phyloP scores from a whole-genome alignment of 2,329 filamentous ascomycete species.

The Juglanconis oblonga region DNA sequence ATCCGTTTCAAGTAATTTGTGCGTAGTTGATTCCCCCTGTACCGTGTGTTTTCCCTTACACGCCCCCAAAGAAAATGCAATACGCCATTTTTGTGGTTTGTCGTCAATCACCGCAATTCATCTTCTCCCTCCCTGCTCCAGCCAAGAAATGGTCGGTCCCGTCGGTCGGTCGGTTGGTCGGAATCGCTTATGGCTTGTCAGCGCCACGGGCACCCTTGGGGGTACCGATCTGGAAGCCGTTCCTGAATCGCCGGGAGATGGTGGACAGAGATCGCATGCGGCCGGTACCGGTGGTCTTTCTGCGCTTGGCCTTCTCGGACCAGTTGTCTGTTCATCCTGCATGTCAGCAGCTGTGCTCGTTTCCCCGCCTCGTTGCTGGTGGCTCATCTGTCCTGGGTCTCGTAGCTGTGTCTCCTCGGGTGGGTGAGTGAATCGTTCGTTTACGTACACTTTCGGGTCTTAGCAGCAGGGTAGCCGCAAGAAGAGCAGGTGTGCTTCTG shows the following conservation, averaged over 20 bases:
- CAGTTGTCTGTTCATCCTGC: constrained; percentile 75
- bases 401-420: background rate
- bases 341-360: constrained; percentile 21
- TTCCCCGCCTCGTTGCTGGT: background rate
- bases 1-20: constrained; percentile 14
- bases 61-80: constrained; percentile 11
- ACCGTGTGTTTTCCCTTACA: constrained; percentile 8
- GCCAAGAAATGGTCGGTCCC: constrained; percentile 1
- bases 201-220: constrained; percentile 80
- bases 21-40: constrained; percentile 27
- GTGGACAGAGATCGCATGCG: constrained; percentile 94
- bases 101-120: constrained; percentile 15
- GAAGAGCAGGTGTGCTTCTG: constrained; percentile 97
- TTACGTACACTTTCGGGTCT: constrained; percentile 96
- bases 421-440: background rate
- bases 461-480: constrained; percentile 96
- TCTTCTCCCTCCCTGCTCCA: constrained; percentile 1
- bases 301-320: constrained; percentile 99
- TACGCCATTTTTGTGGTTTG: constrained; percentile 16
- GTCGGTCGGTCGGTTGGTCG: constrained; percentile 12
- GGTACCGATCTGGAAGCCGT: constrained; percentile 90
- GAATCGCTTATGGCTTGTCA: constrained; percentile 31
- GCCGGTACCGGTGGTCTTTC: constrained; percentile 98
- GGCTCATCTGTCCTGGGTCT: background rate
- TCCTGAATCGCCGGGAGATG: constrained; percentile 91